These are phyloP conservation scores for Colletotrichum magnum DNA, from an alignment of 2,329 filamentous ascomycete species.

Conservation along the genomic window DNA sequence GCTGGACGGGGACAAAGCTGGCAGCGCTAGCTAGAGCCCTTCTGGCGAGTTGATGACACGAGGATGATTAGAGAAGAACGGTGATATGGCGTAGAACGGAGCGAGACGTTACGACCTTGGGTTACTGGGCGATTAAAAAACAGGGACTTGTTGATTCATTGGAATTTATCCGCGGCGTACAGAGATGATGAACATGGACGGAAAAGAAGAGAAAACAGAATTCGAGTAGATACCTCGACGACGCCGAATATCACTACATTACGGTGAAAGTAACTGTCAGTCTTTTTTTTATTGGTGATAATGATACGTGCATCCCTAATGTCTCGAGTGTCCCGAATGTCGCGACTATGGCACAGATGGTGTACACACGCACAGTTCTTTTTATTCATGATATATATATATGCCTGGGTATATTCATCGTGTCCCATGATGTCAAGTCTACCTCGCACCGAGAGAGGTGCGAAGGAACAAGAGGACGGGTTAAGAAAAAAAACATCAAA, in stretches of 20 bases:
- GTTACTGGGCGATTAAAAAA: conserved; percentile 21
- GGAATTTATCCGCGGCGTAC: conserved; percentile 31
- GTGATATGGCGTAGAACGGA: conserved; percentile 6
- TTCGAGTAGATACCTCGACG: conserved; percentile 32
- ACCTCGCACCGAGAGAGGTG: conserved; percentile 11
- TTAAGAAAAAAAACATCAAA: conserved; percentile 1
- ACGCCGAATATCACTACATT: conserved; percentile 29
- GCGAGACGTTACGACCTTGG: conserved; percentile 7
- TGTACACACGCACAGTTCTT: neutral
- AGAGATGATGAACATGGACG: conserved; percentile 15
- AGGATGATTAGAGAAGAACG: neutral
- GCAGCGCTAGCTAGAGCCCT: neutral
- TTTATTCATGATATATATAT: conserved; percentile 34
- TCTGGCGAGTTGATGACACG: neutral
- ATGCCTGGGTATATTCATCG: conserved; percentile 37
- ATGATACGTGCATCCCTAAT: no score
- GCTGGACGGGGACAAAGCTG: neutral
- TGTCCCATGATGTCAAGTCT: conserved; percentile 30
- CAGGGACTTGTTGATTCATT: conserved; percentile 4
- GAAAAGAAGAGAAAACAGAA: conserved; percentile 16
- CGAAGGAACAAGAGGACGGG: neutral
- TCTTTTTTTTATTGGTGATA: no score
- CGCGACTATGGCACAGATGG: neutral
- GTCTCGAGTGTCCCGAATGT: no score
- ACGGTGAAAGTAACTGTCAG: neutral